A percentile compares a stretch with the other conserved stretches of the same genome.
phyloP scores from a whole-genome alignment of 2,329 filamentous ascomycete species.

The Xylaria sp. region DNA sequence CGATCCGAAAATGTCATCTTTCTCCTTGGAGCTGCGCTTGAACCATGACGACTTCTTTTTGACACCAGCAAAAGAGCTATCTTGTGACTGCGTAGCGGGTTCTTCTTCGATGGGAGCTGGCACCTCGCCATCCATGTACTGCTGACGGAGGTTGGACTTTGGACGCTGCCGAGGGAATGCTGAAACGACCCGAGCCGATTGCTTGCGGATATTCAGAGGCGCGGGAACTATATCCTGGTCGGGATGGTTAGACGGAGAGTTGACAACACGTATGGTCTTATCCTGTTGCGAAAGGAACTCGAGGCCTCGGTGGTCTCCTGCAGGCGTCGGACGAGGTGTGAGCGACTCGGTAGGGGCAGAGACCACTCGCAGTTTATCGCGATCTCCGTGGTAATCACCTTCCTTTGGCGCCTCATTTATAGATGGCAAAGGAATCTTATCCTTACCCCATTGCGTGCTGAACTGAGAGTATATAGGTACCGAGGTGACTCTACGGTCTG shows the following conservation, averaged over 20 bases:
- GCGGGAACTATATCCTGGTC: constrained; percentile 41
- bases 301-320: constrained; percentile 42
- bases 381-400: constrained; percentile 20
- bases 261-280: constrained; percentile 59
- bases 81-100: constrained; percentile 21
- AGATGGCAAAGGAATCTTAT: constrained; percentile 48
- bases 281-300: constrained; percentile 51
- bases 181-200: constrained; percentile 26
- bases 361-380: constrained; percentile 46
- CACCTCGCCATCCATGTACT: constrained; percentile 31
- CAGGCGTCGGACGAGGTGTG: constrained; percentile 11
- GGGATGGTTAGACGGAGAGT: constrained; percentile 46
- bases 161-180: constrained; percentile 11
- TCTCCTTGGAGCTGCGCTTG: constrained; percentile 49
- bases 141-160: constrained; percentile 31
- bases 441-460: constrained; percentile 40
- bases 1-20: constrained; percentile 24
- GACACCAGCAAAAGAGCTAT: constrained; percentile 30
- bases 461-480: constrained; percentile 52
- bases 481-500: constrained; percentile 53
- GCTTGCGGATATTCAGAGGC: constrained; percentile 48
- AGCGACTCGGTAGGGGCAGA: constrained; percentile 45
- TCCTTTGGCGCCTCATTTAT: constrained; percentile 47
- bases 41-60: constrained; percentile 58
- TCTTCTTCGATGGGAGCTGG: constrained; percentile 18